Evolutionary conservation across 306 rosid genomes (phyloP).

Genomic region (Castanea sativa): DNA sequence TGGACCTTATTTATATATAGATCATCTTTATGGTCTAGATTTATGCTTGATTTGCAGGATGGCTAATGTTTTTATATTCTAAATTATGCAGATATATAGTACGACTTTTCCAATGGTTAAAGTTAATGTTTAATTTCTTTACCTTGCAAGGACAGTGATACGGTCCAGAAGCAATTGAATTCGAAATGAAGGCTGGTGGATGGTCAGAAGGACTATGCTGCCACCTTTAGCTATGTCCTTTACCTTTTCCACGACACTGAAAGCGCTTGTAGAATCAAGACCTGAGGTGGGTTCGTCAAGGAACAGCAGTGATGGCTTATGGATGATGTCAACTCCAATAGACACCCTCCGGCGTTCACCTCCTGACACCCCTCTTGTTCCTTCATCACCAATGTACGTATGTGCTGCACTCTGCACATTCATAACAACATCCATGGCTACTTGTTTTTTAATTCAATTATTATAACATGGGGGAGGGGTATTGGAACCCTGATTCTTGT

Average conservation of each 20-base stretch:
- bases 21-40: neutral
- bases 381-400: slow-evolving; percentile 83
- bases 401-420: slow-evolving; percentile 65
- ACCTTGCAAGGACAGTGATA: slow-evolving; percentile 85
- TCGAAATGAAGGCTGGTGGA: slow-evolving; percentile 87
- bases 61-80: neutral
- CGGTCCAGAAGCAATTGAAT: slow-evolving; percentile 79
- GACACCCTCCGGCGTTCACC: slow-evolving; percentile 89
- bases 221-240: slow-evolving; percentile 84
- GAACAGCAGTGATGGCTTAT: slow-evolving; percentile 72
- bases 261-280: slow-evolving; percentile 86
- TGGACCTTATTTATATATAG: no score
- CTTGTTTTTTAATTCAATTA: no score
- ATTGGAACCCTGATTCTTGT: no score
- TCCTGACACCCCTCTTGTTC: slow-evolving; percentile 83
- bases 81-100: neutral
- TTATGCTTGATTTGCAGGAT: neutral
- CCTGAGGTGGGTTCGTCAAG: slow-evolving; percentile 96
- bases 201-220: slow-evolving; percentile 86
- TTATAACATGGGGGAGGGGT: no score
- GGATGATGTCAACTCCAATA: slow-evolving; percentile 81
- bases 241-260: slow-evolving; percentile 81
- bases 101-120: neutral
- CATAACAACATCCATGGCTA: neutral
- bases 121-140: neutral